Evolutionary conservation across 1,284 basidiomycete species (phyloP).

Genomic region (Abortiporus biennis): DNA sequence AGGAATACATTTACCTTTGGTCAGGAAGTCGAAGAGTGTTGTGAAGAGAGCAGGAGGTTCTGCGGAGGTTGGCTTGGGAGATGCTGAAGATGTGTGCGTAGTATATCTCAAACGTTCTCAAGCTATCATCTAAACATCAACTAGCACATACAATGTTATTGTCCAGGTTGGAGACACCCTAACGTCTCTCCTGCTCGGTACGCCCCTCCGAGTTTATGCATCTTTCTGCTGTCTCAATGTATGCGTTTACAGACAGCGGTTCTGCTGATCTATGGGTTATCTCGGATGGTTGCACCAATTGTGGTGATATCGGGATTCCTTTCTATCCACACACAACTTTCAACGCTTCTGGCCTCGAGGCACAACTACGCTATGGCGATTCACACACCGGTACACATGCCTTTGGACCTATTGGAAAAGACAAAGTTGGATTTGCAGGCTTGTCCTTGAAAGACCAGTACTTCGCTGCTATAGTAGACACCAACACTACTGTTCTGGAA

Average conservation of each 20-base stretch:
- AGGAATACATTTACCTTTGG: conserved; percentile 10
- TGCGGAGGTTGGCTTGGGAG: conserved; percentile 21
- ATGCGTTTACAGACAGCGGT: conserved; percentile 20
- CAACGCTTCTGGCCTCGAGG: conserved; percentile 18
- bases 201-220: conserved; percentile 5
- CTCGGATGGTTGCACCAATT: conserved; percentile 19
- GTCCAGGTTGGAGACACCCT: conserved; percentile 21
- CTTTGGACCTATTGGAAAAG: conserved; percentile 28
- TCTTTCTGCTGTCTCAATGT: neutral
- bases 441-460: conserved; percentile 27
- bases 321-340: conserved; percentile 23
- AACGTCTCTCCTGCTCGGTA: conserved; percentile 25
- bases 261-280: conserved; percentile 29
- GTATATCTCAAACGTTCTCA: neutral
- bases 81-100: conserved; percentile 24
- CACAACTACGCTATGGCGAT: conserved; percentile 29
- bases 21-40: conserved; percentile 5
- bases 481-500: conserved; percentile 28
- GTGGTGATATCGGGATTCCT: conserved; percentile 19
- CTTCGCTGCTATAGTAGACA: conserved; percentile 29
- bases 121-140: neutral
- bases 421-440: conserved; percentile 30
- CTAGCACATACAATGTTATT: conserved; percentile 26
- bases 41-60: conserved; percentile 11
- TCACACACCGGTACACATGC: conserved; percentile 31